phyloP scores from a whole-genome alignment of 2,329 filamentous ascomycete species.

The Fusarium sambucinum region DNA sequence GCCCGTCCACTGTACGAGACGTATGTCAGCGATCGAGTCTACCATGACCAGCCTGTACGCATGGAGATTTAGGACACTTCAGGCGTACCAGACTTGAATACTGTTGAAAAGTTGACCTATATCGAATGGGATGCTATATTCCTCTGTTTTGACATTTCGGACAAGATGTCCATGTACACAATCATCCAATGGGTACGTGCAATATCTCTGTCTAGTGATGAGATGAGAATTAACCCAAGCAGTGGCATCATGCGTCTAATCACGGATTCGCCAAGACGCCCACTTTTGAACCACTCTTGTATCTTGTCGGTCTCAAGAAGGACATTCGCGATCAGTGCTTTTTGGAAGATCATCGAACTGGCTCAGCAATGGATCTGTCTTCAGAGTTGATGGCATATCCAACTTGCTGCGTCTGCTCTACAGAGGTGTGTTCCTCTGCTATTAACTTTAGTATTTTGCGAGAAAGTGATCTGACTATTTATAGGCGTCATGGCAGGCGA shows the following conservation, averaged over 20 bases:
- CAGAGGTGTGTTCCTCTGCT: constrained; percentile 43
- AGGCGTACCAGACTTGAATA: constrained; percentile 54
- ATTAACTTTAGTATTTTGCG: fast-evolving
- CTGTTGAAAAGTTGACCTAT: constrained; percentile 52
- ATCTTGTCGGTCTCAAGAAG: constrained; percentile 54
- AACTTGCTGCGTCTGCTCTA: constrained; percentile 50
- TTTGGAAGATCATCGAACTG: constrained; percentile 37
- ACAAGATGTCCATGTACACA: constrained; percentile 51
- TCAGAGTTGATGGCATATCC: constrained; percentile 36
- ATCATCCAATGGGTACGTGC: constrained; percentile 54
- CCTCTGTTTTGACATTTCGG: constrained; percentile 56
- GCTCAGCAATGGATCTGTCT: constrained; percentile 6
- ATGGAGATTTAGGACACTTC: constrained; percentile 58
- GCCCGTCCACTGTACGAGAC: constrained; percentile 53
- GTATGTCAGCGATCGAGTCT: constrained; percentile 48
- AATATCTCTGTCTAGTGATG: fast-evolving
- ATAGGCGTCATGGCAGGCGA: constrained; percentile 53
- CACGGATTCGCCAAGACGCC: constrained; percentile 46
- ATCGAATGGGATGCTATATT: constrained; percentile 55
- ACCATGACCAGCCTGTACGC: constrained; percentile 44
- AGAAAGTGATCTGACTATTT: neutral
- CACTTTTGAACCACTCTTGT: constrained; percentile 43
- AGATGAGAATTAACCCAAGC: neutral
- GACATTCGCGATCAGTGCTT: constrained; percentile 48
- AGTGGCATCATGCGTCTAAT: constrained; percentile 51